Percentiles rank a stretch among this genome's conserved stretches.
phyloP scores from a whole-genome alignment of 2,329 filamentous ascomycete genomes.

The Diaporthe vexans region DNA sequence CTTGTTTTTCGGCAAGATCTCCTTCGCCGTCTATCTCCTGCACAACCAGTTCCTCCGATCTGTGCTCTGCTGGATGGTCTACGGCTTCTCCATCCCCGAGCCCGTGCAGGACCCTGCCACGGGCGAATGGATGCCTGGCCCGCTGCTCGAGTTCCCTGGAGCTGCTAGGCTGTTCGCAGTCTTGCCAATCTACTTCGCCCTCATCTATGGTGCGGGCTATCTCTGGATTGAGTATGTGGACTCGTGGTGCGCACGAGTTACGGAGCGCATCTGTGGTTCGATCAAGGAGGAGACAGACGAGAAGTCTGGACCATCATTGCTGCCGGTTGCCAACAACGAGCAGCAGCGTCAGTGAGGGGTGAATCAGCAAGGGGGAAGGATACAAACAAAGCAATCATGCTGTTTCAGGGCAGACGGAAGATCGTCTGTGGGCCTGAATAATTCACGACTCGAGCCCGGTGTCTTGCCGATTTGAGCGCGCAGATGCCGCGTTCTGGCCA shows the following conservation, averaged over 20 bases:
- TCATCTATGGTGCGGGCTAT: slow-evolving; percentile 40
- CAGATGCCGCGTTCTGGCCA: slow-evolving; percentile 20
- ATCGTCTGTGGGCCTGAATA: slow-evolving; percentile 16
- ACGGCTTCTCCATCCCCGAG: slow-evolving; percentile 39
- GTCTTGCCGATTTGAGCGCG: slow-evolving; percentile 8
- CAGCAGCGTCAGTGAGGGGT: slow-evolving; percentile 25
- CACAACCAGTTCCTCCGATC: slow-evolving; percentile 43
- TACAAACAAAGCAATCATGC: slow-evolving; percentile 9
- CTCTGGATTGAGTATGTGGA: slow-evolving; percentile 42
- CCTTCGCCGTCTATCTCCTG: slow-evolving; percentile 42
- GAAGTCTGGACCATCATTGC: slow-evolving; percentile 50
- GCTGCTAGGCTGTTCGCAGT: slow-evolving; percentile 38
- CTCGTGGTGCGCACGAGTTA: slow-evolving; percentile 38
- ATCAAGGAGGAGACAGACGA: slow-evolving; percentile 51
- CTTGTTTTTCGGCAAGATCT: slow-evolving; percentile 41
- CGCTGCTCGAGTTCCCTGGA: slow-evolving; percentile 39
- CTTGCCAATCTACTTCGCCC: slow-evolving; percentile 39
- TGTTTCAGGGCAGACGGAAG: slow-evolving; percentile 5
- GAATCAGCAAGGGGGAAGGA: background rate
- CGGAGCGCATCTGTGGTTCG: slow-evolving; percentile 48
- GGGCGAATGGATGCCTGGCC: slow-evolving; percentile 40
- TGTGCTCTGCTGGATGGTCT: slow-evolving; percentile 43
- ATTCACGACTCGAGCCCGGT: slow-evolving; percentile 1
- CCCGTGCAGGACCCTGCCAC: slow-evolving; percentile 39
- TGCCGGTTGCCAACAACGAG: slow-evolving; percentile 40